phyloP scores from a whole-genome alignment of 148 eudicot species.

The Heliosperma pusillum region DNA sequence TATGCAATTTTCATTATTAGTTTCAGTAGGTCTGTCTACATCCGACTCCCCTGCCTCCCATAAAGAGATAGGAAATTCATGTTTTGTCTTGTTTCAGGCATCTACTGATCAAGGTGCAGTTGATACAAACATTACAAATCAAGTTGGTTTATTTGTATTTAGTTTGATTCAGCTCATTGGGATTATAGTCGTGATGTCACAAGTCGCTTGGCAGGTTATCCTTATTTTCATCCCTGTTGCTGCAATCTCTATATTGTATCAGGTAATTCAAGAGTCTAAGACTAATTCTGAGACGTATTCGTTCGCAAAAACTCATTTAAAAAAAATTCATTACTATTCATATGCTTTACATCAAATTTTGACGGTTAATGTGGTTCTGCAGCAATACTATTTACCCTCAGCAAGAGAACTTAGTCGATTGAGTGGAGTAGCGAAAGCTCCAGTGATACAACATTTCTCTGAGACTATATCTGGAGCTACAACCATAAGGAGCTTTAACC shows the following conservation, averaged over 20 bases:
- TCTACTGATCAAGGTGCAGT: slow-evolving; percentile 68
- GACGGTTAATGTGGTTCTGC: slow-evolving; percentile 6
- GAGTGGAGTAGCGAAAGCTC: slow-evolving; percentile 43
- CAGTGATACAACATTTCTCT: no score
- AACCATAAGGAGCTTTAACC: no score
- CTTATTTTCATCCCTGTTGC: slow-evolving; percentile 10
- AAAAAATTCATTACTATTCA: no score
- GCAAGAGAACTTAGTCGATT: slow-evolving; percentile 53
- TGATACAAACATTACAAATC: slow-evolving; percentile 41
- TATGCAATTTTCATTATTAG: neutral
- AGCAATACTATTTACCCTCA: slow-evolving; percentile 55
- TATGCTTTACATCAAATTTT: no score
- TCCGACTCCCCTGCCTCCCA: no score
- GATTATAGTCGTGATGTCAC: slow-evolving; percentile 50
- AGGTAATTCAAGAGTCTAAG: slow-evolving; percentile 1
- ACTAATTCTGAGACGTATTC: no score
- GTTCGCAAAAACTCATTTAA: no score
- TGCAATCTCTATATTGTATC: slow-evolving; percentile 17
- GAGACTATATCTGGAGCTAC: no score
- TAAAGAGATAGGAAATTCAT: no score
- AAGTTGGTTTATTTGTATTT: slow-evolving; percentile 42
- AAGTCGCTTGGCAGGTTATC: slow-evolving; percentile 43
- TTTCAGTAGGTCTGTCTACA: no score
- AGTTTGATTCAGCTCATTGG: slow-evolving; percentile 50
- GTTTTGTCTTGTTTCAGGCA: slow-evolving; percentile 35